phyloP scores from a whole-genome alignment of 768 basidiomycete species.

The Dacryopinax primogenitus region DNA sequence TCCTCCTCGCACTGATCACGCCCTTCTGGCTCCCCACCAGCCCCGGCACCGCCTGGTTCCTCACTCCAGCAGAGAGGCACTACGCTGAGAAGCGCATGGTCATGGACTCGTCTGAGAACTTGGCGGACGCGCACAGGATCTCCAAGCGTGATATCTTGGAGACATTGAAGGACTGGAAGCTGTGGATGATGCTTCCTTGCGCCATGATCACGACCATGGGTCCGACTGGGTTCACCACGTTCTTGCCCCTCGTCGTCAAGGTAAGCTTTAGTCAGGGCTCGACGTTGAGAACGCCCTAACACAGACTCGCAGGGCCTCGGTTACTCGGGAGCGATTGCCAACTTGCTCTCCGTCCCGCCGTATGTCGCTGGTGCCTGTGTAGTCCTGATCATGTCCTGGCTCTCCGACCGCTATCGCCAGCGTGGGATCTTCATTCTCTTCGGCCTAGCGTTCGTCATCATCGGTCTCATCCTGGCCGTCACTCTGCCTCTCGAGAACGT shows the following conservation, averaged over 20 bases:
- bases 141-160: background rate
- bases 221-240: background rate
- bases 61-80: background rate
- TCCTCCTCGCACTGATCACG: background rate
- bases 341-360: constrained; percentile 21
- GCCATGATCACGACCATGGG: background rate
- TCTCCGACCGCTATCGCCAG: constrained; percentile 25
- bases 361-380: constrained; percentile 33
- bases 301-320: constrained; percentile 34
- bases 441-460: constrained; percentile 10
- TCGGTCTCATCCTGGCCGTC: background rate
- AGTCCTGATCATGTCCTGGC: constrained; percentile 28
- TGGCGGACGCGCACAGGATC: background rate
- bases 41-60: background rate
- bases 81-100: background rate
- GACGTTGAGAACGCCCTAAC: background rate
- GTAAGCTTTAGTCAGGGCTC: background rate
- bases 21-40: background rate
- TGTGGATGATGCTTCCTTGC: constrained; percentile 1
- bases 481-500: background rate
- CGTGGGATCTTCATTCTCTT: constrained; percentile 29
- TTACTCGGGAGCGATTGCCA: constrained; percentile 37
- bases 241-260: background rate
- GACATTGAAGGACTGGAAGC: background rate
- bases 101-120: background rate